Evolutionary conservation across 441 rosid species (phyloP), one percentile per base, ranked within the genome.

Genomic region (Cnidoscolus chayamansa): DNA sequence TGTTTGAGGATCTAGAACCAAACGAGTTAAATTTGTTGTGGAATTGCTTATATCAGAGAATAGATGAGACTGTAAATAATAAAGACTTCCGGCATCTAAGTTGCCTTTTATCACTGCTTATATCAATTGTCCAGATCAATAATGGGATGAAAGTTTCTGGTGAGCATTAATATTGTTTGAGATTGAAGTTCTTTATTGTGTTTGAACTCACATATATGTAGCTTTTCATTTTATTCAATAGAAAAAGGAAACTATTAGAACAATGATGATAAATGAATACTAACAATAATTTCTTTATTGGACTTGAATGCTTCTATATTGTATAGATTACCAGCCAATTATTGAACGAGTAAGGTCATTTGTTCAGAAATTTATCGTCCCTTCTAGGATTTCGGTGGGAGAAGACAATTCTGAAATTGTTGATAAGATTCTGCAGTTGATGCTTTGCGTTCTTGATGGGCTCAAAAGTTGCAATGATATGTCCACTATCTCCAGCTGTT

Each of bases 381-480:
- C 88, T 65, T 75, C 80, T 71, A 78, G 80, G 70, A 66, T 70
- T 17, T 47, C 17, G 47, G 76, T 74, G 63, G 84, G 66, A 80
- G 86, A 83, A 35, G 83, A 76, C 77, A 65, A 79, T 81, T 63
- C 85, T 64, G 82, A 81, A 76, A 79, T 88, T 66, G 64, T 92
- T 50, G 90, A 88, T 75, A 90, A 84, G 77, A 84, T 90, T 85
- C 72, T 89, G 75, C 87, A 81, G 68, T 87, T 96, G 72, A 83
- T 92, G 85, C 78, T 88, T 67, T 75, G 86, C 76, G 79, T 88
- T 82, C 82, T 90, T 65, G 83, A 89, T 65, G 86, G 87, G 61
- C 82, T 86, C 25, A 79, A 76, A 16, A 11, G 68, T 67, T 77
- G 74, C 63, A 80, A 77, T 80, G 84, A 87, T 70, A 58, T 67